Conservation (phyloP, 2,329 filamentous ascomycete species). For the Fusarium proliferatum region DNA sequence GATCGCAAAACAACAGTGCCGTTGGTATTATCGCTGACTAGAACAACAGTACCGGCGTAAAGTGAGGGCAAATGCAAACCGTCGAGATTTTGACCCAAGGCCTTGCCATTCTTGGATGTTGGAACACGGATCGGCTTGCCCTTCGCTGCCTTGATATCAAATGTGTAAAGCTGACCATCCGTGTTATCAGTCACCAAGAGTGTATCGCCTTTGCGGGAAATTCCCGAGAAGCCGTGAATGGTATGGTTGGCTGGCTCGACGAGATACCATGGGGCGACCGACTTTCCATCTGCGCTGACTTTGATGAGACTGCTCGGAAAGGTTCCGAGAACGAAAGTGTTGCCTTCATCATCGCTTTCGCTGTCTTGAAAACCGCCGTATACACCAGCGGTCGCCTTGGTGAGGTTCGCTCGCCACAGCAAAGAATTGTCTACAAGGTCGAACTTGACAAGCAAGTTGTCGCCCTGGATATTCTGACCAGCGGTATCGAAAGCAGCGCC, state of each 20-base stretch:
- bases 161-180: constrained; percentile 48
- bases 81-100: constrained; percentile 31
- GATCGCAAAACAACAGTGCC: constrained; percentile 53
- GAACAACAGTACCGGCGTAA: constrained; percentile 49
- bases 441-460: constrained; percentile 53
- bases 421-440: constrained; percentile 38
- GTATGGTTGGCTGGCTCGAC: constrained; percentile 44
- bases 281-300: constrained; percentile 46
- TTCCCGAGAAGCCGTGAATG: not conserved
- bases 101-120: not conserved
- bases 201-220: constrained; percentile 14
- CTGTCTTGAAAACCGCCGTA: constrained; percentile 56
- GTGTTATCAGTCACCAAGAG: constrained; percentile 48
- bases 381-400: constrained; percentile 39
- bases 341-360: constrained; percentile 50
- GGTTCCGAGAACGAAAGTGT: constrained; percentile 53
- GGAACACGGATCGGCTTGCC: not conserved
- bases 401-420: constrained; percentile 51
- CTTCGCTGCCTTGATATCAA: constrained; percentile 43
- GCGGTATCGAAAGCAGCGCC: constrained; percentile 50
- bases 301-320: constrained; percentile 52
- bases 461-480: constrained; percentile 50
- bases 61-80: constrained; percentile 49
- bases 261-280: constrained; percentile 48
- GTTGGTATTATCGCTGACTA: constrained; percentile 46